Conservation (phyloP, 2,329 filamentous ascomycete genomes). For the Fusarium xylarioides region DNA sequence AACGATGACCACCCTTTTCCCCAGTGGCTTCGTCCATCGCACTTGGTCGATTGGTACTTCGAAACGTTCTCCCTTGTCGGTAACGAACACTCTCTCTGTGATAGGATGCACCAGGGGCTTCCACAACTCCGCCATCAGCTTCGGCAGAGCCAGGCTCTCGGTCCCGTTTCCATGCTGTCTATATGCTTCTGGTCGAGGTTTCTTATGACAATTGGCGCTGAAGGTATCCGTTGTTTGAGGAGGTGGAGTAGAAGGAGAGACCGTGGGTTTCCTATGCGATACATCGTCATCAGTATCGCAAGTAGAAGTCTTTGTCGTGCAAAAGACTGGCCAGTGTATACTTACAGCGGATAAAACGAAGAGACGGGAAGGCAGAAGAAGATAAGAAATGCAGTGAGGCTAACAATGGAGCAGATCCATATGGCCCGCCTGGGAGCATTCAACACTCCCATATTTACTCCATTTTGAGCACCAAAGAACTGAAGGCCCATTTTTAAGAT, state of each 20-base stretch:
- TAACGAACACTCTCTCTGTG: background rate
- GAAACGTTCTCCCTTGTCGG: constrained; percentile 11
- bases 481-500: background rate
- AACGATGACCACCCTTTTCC: background rate
- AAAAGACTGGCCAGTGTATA: rapidly evolving
- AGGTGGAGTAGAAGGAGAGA: background rate
- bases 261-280: background rate
- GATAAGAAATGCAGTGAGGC: background rate
- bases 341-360: background rate
- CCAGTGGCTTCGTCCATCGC: constrained; percentile 7
- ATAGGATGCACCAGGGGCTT: constrained; percentile 11
- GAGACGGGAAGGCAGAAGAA: background rate
- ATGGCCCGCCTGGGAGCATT: background rate
- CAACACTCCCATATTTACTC: background rate
- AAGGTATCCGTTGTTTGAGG: background rate
- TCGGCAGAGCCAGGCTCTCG: background rate
- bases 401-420: background rate
- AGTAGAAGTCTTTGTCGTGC: rapidly evolving
- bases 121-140: constrained; percentile 4
- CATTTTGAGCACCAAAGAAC: background rate
- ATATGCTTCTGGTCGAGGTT: background rate
- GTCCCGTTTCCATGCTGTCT: background rate
- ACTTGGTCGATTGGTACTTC: background rate
- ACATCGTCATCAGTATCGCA: background rate
- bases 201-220: background rate